phyloP scores from a whole-genome alignment of 352 stramenopile genomes.

The Pythium phragmitis region DNA sequence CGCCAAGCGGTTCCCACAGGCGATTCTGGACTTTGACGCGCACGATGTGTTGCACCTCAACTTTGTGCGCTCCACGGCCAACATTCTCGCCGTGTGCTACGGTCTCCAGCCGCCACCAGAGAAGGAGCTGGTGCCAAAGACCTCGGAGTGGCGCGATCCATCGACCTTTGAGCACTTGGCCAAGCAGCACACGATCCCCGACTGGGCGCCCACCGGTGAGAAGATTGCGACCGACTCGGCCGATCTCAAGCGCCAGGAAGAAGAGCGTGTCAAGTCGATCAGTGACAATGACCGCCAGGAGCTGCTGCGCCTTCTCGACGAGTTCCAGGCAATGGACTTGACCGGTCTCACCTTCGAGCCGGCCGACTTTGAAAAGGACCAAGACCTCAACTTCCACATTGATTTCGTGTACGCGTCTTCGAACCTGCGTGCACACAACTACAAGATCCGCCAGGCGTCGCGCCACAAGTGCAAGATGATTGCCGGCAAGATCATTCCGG shows the following conservation, averaged over 20 bases:
- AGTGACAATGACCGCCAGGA: constrained; percentile 64
- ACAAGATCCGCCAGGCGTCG: constrained; percentile 79
- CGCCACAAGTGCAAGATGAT: constrained; percentile 97
- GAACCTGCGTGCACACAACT: constrained; percentile 94
- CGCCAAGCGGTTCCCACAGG: constrained; percentile 80
- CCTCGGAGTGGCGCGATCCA: constrained; percentile 80
- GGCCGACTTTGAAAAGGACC: constrained; percentile 98
- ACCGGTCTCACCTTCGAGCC: constrained; percentile 64
- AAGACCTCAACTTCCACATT: constrained; percentile 95
- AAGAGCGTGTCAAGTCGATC: constrained; percentile 40
- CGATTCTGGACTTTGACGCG: constrained; percentile 59
- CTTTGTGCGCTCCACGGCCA: constrained; percentile 76
- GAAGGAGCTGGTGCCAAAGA: constrained; percentile 64
- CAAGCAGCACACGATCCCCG: constrained; percentile 36
- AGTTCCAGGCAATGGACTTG: constrained; percentile 62
- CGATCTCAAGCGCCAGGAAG: constrained; percentile 47
- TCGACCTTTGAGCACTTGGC: constrained; percentile 62
- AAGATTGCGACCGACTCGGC: constrained; percentile 76
- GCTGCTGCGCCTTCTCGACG: constrained; percentile 66
- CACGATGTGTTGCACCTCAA: constrained; percentile 69
- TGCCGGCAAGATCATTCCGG: constrained; percentile 99
- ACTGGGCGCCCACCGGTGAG: constrained; percentile 73
- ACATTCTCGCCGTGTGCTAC: constrained; percentile 80
- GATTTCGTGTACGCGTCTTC: constrained; percentile 97
- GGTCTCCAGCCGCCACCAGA: constrained; percentile 71